Evolutionary conservation across 305 asterid genomes (phyloP).

Genomic region (Ilex paraguariensis): DNA sequence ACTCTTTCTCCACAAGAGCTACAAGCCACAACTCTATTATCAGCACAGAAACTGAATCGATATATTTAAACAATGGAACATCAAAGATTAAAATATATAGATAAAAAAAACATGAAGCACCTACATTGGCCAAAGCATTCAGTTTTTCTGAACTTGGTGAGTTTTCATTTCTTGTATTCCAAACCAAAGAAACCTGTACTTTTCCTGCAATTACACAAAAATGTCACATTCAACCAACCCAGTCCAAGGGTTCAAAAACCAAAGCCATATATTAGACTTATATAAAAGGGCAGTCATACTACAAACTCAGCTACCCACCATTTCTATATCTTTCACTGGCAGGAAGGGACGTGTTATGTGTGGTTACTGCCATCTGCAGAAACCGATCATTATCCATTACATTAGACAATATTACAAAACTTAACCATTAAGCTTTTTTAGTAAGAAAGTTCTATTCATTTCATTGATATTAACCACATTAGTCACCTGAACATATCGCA

Average conservation of each 20-base stretch:
- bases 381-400: conserved; percentile 14
- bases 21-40: conserved; percentile 20
- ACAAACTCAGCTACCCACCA: conserved; percentile 38
- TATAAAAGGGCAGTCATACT: conserved; percentile 2
- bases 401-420: neutral
- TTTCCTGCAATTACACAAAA: conserved; percentile 50
- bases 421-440: neutral
- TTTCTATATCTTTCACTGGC: conserved; percentile 67
- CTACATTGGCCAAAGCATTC: conserved; percentile 69
- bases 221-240: neutral
- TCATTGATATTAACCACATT: too few relatives aligned
- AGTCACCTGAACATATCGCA: conserved; percentile 86
- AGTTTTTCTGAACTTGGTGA: conserved; percentile 54
- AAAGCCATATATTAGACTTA: neutral
- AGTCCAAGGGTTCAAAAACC: neutral
- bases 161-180: conserved; percentile 82
- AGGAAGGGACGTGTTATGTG: conserved; percentile 77
- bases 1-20: conserved; percentile 75
- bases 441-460: too few relatives aligned
- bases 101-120: conserved; percentile 18
- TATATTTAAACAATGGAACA: conserved; percentile 11
- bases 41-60: conserved; percentile 7
- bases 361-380: conserved; percentile 83
- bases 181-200: conserved; percentile 90
- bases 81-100: conserved; percentile 10